Evolutionary conservation across 2,329 filamentous ascomycete species (phyloP), one percentile per base, ranked within the genome.

Genomic region (Phaeophleospora eucalypticola): DNA sequence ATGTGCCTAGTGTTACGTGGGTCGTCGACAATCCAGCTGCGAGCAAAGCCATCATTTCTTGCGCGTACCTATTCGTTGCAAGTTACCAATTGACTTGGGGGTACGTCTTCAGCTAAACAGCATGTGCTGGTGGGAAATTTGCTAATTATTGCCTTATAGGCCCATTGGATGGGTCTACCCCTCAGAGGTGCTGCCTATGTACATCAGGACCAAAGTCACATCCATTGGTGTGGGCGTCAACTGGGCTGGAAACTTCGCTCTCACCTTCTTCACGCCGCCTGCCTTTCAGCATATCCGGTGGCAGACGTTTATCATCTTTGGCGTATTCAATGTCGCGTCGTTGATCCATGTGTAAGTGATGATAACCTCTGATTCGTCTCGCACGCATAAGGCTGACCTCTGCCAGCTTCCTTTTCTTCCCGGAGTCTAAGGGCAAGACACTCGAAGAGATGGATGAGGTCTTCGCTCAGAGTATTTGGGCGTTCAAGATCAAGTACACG

Each of bases 401-500:
- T n/a, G n/a, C n/a, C n/a, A n/a, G n/a, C 24, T 45, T 49, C 21
- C 24, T 49, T 9, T 45, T 49, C 36, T 49, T 45, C 34, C 51
- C 53, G 10, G 53, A 54, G 36, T 52, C 44, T 19, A 52, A 48
- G 33, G 35, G 32, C 12, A 54, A 52, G 43, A 54, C 51, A 3
- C 32, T 56, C 18, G 53, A 56, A 24, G 49, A 49, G 35, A 52
- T 54, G 49, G 76, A 79, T 33, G 53, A 58, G 1, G 66, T 73
- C 0, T 75, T 53, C 21, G 47, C 43, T 15, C 47, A 49, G 36
- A 45, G 42, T 10, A 45, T 49, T 17, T 49, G 47, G 47, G 42
- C 47, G 15, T 45, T 49, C 47, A 49, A 45, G 47, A 49, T 49
- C 38, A 42, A 42, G 35, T 38, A 49, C 24, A 41, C 38, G 14